Evolutionary conservation across 2,329 filamentous ascomycete species (phyloP).

Genomic region (Colletotrichum chlorophyti): DNA sequence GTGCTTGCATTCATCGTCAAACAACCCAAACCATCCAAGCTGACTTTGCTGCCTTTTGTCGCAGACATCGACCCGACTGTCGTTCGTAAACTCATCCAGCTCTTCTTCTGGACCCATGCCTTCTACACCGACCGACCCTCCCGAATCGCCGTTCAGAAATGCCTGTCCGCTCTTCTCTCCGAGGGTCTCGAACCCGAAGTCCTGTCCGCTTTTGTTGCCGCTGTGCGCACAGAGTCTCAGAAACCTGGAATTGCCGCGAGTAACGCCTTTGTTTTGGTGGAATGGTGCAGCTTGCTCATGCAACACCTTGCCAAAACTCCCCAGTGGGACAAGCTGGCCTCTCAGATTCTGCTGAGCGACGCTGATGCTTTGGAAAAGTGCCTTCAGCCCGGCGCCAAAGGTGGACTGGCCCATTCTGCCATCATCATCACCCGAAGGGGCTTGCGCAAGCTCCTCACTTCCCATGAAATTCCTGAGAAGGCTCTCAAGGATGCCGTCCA

Average conservation of each 20-base stretch:
- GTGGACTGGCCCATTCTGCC: conserved; percentile 74
- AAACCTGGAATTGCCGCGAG: conserved; percentile 80
- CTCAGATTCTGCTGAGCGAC: conserved; percentile 71
- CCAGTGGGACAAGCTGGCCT: conserved; percentile 69
- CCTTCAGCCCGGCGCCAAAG: conserved; percentile 68
- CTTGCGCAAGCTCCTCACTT: conserved; percentile 75
- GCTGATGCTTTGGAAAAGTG: conserved; percentile 82
- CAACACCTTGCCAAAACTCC: conserved; percentile 70
- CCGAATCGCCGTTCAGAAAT: conserved; percentile 81
- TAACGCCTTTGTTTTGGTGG: conserved; percentile 86
- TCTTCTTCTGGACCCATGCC: conserved; percentile 87
- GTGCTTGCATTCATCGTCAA: too few relatives aligned
- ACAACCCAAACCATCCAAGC: too few relatives aligned
- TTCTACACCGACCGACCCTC: conserved; percentile 88
- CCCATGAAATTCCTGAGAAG: conserved; percentile 62
- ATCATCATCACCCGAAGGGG: conserved; percentile 80
- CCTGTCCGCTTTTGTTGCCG: conserved; percentile 69
- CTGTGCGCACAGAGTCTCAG: conserved; percentile 73
- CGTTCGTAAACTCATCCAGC: conserved; percentile 65
- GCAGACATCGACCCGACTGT: conserved; percentile 56
- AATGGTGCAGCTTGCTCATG: conserved; percentile 86
- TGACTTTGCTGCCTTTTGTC: conserved; percentile 18
- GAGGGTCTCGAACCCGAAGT: conserved; percentile 61
- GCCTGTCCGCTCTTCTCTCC: conserved; percentile 72
- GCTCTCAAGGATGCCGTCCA: conserved; percentile 69